phyloP scores from a whole-genome alignment of 225 moss, liverwort and hornwort genomes.

The Polytrichum commune region DNA sequence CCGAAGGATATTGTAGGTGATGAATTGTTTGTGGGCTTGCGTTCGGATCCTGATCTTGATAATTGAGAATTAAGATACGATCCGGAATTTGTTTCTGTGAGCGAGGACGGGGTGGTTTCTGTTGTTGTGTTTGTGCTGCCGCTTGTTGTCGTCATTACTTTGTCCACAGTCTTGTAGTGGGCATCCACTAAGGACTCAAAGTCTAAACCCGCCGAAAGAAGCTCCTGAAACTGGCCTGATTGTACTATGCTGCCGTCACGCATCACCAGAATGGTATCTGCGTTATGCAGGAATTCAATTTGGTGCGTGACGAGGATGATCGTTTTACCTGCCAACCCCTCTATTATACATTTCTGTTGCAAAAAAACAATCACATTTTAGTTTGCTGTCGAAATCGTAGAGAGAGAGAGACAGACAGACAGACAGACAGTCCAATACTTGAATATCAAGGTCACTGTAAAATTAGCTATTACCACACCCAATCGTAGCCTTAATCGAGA shows the following conservation, averaged over 20 bases:
- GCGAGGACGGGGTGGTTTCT: too few species aligned
- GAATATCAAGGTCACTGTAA: too few species aligned
- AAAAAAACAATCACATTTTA: background rate
- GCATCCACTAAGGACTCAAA: constrained; percentile 54
- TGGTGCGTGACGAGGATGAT: constrained; percentile 55
- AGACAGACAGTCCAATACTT: too few species aligned
- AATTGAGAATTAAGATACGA: too few species aligned
- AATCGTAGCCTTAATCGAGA: too few species aligned
- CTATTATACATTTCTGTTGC: constrained; percentile 27
- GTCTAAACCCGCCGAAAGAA: constrained; percentile 43
- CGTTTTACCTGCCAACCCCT: constrained; percentile 33
- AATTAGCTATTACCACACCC: too few species aligned
- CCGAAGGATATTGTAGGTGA: background rate
- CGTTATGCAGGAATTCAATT: constrained; percentile 49
- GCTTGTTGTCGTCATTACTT: constrained; percentile 9
- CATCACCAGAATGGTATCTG: constrained; percentile 61
- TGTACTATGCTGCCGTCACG: constrained; percentile 59
- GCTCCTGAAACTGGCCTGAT: constrained; percentile 49
- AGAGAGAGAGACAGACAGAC: too few species aligned
- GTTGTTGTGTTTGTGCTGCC: too few species aligned
- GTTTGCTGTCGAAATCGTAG: too few species aligned
- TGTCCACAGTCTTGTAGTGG: constrained; percentile 43
- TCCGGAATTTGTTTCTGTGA: background rate
- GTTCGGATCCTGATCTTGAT: too few species aligned
- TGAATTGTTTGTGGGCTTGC: too few species aligned